phyloP scores from a whole-genome alignment of 2,329 filamentous ascomycete genomes.

The Alternaria arbusti region DNA sequence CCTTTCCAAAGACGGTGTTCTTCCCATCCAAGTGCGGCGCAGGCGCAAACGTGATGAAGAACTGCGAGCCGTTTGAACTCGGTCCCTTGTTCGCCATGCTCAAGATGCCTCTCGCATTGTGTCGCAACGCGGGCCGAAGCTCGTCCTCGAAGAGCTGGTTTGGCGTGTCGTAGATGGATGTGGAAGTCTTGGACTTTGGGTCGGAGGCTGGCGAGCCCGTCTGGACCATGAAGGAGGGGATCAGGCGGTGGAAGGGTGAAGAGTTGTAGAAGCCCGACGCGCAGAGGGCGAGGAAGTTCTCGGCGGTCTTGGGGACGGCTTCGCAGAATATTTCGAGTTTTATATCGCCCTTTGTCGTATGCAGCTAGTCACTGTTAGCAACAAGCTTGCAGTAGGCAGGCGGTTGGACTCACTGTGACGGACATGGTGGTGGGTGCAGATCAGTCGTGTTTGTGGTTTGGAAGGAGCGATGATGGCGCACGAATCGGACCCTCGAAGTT shows the following conservation, averaged over 20 bases:
- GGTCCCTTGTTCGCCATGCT: slow-evolving; percentile 82
- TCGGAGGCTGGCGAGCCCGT: slow-evolving; percentile 65
- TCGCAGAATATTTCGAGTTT: slow-evolving; percentile 98
- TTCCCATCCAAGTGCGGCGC: slow-evolving; percentile 82
- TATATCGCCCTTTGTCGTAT: slow-evolving; percentile 87
- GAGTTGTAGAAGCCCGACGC: slow-evolving; percentile 77
- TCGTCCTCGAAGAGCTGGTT: slow-evolving; percentile 75
- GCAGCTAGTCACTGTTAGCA: slow-evolving; percentile 57
- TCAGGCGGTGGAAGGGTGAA: slow-evolving; percentile 80
- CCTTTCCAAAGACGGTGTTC: slow-evolving; percentile 82
- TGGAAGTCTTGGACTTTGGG: slow-evolving; percentile 66
- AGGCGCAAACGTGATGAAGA: slow-evolving; percentile 79
- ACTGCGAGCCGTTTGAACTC: slow-evolving; percentile 77
- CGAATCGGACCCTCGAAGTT: slow-evolving; percentile 5
- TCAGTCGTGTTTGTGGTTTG: slow-evolving; percentile 16
- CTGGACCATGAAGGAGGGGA: slow-evolving; percentile 82
- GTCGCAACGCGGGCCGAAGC: slow-evolving; percentile 72
- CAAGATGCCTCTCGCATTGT: slow-evolving; percentile 72
- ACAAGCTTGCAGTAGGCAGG: neutral
- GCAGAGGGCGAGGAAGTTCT: slow-evolving; percentile 89
- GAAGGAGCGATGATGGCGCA: slow-evolving; percentile 6
- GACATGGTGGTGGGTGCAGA: slow-evolving; percentile 49
- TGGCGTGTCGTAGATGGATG: slow-evolving; percentile 69
- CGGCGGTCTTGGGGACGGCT: slow-evolving; percentile 88
- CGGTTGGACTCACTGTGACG: slow-evolving; percentile 50